These are phyloP conservation scores for Cyclostephanos invisitatus DNA, from an alignment of 108 stramenopile species.

Conservation along the genomic window DNA sequence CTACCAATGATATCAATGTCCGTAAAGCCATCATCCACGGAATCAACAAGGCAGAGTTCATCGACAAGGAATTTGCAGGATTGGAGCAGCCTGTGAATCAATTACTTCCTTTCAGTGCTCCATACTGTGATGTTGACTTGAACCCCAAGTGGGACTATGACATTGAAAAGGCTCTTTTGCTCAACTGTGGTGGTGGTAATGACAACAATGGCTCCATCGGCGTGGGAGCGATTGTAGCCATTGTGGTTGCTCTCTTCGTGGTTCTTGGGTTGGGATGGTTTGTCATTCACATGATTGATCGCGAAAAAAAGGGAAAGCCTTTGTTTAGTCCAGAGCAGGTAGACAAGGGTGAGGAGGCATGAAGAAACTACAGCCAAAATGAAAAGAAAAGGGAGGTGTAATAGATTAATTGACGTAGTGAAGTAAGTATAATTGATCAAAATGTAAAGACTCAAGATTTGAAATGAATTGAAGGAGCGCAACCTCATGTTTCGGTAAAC, in stretches of 20 bases:
- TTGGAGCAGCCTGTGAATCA: slow-evolving; percentile 52
- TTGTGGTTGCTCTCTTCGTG: slow-evolving; percentile 27
- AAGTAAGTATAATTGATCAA: too few species aligned
- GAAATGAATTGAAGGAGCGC: too few species aligned
- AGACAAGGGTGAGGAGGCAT: background rate
- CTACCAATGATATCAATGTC: slow-evolving; percentile 51
- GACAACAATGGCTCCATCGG: slow-evolving; percentile 8
- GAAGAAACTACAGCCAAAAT: background rate
- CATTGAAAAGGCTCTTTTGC: slow-evolving; percentile 60
- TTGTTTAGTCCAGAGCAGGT: slow-evolving; percentile 33
- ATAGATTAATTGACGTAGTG: too few species aligned
- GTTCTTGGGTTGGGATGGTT: slow-evolving; percentile 27
- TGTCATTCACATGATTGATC: slow-evolving; percentile 39
- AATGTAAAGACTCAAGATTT: too few species aligned
- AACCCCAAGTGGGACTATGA: slow-evolving; percentile 68
- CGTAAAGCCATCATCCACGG: slow-evolving; percentile 72
- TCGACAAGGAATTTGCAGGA: slow-evolving; percentile 60
- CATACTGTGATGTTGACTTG: slow-evolving; percentile 70
- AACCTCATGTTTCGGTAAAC: too few species aligned
- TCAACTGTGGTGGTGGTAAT: slow-evolving; percentile 55
- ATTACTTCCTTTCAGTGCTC: slow-evolving; percentile 51
- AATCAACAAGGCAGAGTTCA: slow-evolving; percentile 58
- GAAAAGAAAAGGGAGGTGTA: too few species aligned
- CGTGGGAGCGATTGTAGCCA: too few species aligned
- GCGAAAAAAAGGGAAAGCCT: slow-evolving; percentile 55